Percentiles rank a stretch among this genome's conserved stretches.
Evolutionary conservation across 305 asterid species (phyloP).

Genomic region (Fraxinus sp.): DNA sequence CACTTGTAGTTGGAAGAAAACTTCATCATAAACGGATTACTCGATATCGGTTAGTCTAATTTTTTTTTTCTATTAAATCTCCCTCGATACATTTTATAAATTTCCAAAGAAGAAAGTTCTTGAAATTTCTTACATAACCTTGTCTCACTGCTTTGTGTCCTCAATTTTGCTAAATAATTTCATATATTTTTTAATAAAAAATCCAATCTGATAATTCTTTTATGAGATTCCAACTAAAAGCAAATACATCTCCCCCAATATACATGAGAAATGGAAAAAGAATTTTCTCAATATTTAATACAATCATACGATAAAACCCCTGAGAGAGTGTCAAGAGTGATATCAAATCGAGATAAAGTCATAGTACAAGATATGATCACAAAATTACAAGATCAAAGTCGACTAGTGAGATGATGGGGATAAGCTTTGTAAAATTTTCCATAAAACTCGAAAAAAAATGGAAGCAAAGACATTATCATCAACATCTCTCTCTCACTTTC

Average conservation of each 20-base stretch:
- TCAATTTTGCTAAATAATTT: background rate
- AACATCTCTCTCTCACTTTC: background rate
- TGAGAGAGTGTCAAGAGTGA: background rate
- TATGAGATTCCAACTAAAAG: background rate
- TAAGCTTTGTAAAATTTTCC: background rate
- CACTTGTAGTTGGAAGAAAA: background rate
- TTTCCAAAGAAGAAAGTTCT: background rate
- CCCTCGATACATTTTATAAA: background rate
- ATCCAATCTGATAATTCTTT: background rate
- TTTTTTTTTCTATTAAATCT: background rate
- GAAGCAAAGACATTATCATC: constrained; percentile 11
- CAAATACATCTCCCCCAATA: background rate
- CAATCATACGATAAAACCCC: background rate
- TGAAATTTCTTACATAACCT: background rate
- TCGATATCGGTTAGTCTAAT: background rate
- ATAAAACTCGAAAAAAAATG: background rate
- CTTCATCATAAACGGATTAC: background rate
- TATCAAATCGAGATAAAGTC: background rate
- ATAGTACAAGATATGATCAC: background rate
- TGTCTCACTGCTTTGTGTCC: background rate
- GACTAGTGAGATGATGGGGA: background rate
- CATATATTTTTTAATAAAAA: background rate
- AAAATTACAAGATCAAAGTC: background rate
- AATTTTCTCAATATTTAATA: background rate
- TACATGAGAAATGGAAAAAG: background rate